Conservation (phyloP, 2,329 filamentous ascomycete genomes). For the Fusarium buharicum region DNA sequence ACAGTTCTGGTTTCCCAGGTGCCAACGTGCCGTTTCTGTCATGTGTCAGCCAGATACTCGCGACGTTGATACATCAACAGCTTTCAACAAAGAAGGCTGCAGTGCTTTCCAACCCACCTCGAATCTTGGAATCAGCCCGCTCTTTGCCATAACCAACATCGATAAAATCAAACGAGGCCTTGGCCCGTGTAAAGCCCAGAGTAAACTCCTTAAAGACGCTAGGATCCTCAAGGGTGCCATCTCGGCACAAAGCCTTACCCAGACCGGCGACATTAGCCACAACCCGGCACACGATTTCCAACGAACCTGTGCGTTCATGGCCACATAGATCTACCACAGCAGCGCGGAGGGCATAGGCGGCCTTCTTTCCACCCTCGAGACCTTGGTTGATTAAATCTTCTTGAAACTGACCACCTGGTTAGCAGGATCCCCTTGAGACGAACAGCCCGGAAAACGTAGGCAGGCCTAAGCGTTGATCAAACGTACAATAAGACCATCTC, state of each 20-base stretch:
- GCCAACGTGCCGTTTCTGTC: slow-evolving; percentile 63
- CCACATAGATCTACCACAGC: slow-evolving; percentile 59
- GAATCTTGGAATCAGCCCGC: slow-evolving; percentile 68
- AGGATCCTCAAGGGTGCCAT: slow-evolving; percentile 58
- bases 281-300: slow-evolving; percentile 67
- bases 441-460: background rate
- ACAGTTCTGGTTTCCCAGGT: slow-evolving; percentile 70
- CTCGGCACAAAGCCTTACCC: slow-evolving; percentile 59
- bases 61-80: background rate
- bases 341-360: slow-evolving; percentile 60
- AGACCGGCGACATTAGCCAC: slow-evolving; percentile 66
- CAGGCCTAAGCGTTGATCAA: background rate
- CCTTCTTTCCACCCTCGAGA: slow-evolving; percentile 64
- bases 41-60: slow-evolving; percentile 15
- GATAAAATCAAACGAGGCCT: slow-evolving; percentile 70
- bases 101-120: slow-evolving; percentile 55
- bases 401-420: slow-evolving; percentile 61
- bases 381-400: slow-evolving; percentile 65
- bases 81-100: background rate
- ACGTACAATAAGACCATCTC: slow-evolving; percentile 68
- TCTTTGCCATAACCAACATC: slow-evolving; percentile 70
- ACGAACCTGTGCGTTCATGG: slow-evolving; percentile 55
- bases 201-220: slow-evolving; percentile 66
- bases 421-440: background rate
- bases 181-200: slow-evolving; percentile 68